A percentile compares a stretch with the other conserved stretches of the same genome.
Evolutionary conservation across 257 asterid genomes (phyloP).

Genomic region (Capsicum rhomboideum): DNA sequence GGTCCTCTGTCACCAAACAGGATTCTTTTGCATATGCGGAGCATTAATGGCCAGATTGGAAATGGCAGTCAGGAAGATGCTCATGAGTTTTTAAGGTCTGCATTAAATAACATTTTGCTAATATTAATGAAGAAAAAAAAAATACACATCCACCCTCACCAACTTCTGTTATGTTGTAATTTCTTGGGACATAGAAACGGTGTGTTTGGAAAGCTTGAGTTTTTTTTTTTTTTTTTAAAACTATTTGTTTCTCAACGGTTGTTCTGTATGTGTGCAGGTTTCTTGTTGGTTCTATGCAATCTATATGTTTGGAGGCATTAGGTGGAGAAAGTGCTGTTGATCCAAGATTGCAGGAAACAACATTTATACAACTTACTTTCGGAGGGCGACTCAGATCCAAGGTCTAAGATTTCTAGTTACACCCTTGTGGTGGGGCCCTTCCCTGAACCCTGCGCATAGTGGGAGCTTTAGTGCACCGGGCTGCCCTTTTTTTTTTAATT

Average conservation of each 20-base stretch:
- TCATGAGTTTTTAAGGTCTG: constrained; percentile 79
- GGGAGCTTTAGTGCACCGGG: too few species aligned
- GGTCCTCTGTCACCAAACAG: constrained; percentile 63
- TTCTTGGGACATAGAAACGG: background rate
- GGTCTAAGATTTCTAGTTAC: constrained; percentile 26
- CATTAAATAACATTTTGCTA: background rate
- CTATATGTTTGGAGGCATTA: constrained; percentile 65
- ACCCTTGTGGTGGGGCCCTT: too few species aligned
- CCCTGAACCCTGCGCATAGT: too few species aligned
- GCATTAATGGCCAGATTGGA: constrained; percentile 70
- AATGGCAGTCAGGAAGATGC: constrained; percentile 96
- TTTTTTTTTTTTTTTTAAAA: background rate
- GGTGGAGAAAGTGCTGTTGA: constrained; percentile 74
- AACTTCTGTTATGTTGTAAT: background rate
- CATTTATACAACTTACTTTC: constrained; percentile 69
- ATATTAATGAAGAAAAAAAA: background rate
- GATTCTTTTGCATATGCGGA: constrained; percentile 61
- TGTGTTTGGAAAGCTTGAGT: background rate
- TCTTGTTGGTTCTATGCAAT: constrained; percentile 89
- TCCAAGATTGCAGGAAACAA: constrained; percentile 75
- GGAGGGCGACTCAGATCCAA: constrained; percentile 85
- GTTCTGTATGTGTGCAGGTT: constrained; percentile 32
- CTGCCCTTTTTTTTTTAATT: background rate
- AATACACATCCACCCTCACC: background rate
- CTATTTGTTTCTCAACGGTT: background rate